phyloP scores from a whole-genome alignment of 1,284 basidiomycete genomes.

The Abortiporus biennis region DNA sequence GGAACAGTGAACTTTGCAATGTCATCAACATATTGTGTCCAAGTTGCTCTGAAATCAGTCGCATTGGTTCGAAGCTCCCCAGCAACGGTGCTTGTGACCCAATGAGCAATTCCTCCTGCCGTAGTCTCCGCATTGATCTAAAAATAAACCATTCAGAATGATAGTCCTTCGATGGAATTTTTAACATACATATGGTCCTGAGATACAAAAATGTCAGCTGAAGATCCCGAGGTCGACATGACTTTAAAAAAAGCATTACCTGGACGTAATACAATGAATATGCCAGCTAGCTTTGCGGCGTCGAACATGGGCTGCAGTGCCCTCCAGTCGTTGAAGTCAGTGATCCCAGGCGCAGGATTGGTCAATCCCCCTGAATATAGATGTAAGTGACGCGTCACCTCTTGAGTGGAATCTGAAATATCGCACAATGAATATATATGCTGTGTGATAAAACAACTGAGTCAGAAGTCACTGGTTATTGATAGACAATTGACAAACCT shows the following conservation, averaged over 20 bases:
- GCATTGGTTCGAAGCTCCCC: slow-evolving; percentile 65
- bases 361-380: slow-evolving; percentile 44
- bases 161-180: background rate
- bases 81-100: slow-evolving; percentile 65
- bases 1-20: slow-evolving; percentile 55
- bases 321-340: slow-evolving; percentile 68
- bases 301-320: slow-evolving; percentile 59
- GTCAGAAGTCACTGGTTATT: background rate
- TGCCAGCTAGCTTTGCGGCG: slow-evolving; percentile 35
- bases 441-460: slow-evolving; percentile 24
- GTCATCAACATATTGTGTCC: slow-evolving; percentile 63
- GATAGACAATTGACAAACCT: slow-evolving; percentile 15
- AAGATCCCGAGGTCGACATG: background rate
- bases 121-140: slow-evolving; percentile 82
- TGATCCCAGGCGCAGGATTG: slow-evolving; percentile 68
- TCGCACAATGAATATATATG: slow-evolving; percentile 60
- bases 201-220: too few species aligned
- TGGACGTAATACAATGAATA: slow-evolving; percentile 42
- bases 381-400: background rate
- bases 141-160: slow-evolving; percentile 8
- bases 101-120: slow-evolving; percentile 75
- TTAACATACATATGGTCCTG: slow-evolving; percentile 21
- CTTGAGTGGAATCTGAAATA: background rate
- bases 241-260: slow-evolving; percentile 17
- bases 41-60: slow-evolving; percentile 61